Evolutionary conservation across 2,329 filamentous ascomycete genomes (phyloP), one percentile per base, ranked within the genome.

Genomic region (Fusarium tupiense): DNA sequence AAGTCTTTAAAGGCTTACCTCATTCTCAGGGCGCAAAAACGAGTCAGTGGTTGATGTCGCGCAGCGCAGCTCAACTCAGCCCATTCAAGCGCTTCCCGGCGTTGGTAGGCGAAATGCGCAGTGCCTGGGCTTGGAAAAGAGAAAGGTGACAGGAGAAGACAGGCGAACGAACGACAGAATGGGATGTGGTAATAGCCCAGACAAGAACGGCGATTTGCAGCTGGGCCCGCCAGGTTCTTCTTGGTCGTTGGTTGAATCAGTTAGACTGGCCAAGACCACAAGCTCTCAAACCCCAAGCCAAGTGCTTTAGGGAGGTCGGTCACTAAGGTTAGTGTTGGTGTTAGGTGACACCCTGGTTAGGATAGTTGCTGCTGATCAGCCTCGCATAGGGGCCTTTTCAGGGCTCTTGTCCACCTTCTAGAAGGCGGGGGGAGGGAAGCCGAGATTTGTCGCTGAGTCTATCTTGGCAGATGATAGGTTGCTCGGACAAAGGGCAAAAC

Each of bases 301-400:
- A 60, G 61, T 38, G 43, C 43, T 52, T 38, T 49, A 74, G 60
- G 63, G 46, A 47, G 59, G 58, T 53, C 69, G 38, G 67, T 63
- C 62, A 70, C 58, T 72, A 69, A 61, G 58, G 60, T 72, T 62
- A 69, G 61, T 50, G 69, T 73, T 67, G 76, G 56, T 50, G 64
- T 73, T 70, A 77, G 73, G 71, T 58, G 68, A 75, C 75, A 78
- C 76, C 76, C 76, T 75, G 60, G 71, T 54, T 65, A 49, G 69
- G 73, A 65, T 69, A 67, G 76, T 69, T 70, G 64, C 62, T 77
- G 71, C 41, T 74, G 76, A 78, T 78, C 76, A 77, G 75, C 76
- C 76, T 78, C 76, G 76, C 76, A 78, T 78, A 77, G 75, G 74
- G 75, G 71, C 72, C 57, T 60, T 49, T 67, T 69, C 59, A 67